Conservation (phyloP, 192 early-diverging fungal genomes). For the Backusella liffmaniae region DNA sequence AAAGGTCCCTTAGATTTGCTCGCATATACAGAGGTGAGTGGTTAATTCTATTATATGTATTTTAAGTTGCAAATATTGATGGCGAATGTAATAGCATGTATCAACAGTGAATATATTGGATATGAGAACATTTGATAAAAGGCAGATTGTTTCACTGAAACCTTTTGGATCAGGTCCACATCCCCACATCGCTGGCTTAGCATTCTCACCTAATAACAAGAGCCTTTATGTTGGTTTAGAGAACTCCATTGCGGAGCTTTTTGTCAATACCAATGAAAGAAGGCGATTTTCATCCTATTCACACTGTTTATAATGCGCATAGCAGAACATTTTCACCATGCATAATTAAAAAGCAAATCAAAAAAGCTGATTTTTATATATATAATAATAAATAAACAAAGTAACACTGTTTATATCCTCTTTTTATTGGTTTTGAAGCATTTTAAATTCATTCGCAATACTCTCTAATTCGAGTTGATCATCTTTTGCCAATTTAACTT, state of each 20-base stretch:
- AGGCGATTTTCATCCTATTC: neutral
- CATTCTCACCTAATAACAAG: neutral
- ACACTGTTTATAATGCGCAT: neutral
- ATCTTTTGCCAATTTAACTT: conserved; percentile 14
- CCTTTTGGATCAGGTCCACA: neutral
- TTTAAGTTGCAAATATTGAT: neutral
- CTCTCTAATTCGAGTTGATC: conserved; percentile 20
- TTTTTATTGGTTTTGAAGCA: conserved; percentile 3
- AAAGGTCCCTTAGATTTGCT: neutral
- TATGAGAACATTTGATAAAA: neutral
- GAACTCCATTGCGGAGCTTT: neutral
- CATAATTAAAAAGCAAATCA: neutral
- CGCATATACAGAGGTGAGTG: neutral
- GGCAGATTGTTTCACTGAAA: neutral
- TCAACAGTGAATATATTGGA: neutral
- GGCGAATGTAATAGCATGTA: neutral
- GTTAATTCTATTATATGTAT: neutral
- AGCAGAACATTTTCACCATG: neutral
- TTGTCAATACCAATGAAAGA: neutral
- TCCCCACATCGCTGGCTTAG: neutral
- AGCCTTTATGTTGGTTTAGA: conserved; percentile 3
- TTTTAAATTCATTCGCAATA: conserved; percentile 16
- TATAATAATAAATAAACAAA: neutral
- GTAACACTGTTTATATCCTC: neutral
- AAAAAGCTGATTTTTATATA: neutral